These are phyloP conservation scores for Mitragyna speciosa DNA, from an alignment of 257 asterid species.

Conservation along the genomic window DNA sequence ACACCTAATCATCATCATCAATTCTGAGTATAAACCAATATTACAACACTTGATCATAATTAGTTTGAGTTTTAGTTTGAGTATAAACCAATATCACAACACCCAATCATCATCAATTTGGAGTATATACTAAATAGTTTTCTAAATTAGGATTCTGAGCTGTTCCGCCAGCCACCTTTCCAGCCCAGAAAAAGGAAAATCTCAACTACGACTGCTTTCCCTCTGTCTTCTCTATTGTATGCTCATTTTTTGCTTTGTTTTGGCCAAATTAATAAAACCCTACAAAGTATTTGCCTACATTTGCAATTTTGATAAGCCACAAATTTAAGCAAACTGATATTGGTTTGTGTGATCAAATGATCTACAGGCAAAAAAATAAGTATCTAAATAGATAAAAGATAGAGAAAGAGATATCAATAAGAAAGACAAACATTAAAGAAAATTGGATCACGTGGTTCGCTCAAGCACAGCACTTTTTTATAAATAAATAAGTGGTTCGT, in stretches of 20 bases:
- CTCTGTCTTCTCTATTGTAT: neutral
- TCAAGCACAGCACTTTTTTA: constrained; percentile 12
- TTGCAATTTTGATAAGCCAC: neutral
- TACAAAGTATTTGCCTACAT: neutral
- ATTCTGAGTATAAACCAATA: neutral
- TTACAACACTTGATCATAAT: no score
- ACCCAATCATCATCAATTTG: neutral
- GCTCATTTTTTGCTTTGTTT: constrained; percentile 1
- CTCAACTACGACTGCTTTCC: neutral
- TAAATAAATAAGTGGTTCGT: constrained; percentile 15
- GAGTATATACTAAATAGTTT: neutral
- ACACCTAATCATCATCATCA: neutral
- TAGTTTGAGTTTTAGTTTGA: neutral
- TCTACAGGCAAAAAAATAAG: neutral
- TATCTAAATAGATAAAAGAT: neutral
- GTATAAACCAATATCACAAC: neutral
- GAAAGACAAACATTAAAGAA: neutral
- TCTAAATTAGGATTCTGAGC: neutral
- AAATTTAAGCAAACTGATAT: neutral
- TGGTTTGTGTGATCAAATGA: neutral
- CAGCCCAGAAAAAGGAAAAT: neutral
- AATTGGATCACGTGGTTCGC: constrained; percentile 25
- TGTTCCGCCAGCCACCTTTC: neutral
- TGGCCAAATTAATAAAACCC: constrained; percentile 15
- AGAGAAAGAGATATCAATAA: neutral